These are phyloP conservation scores for Aspergillus intermedius DNA, from an alignment of 2,329 filamentous ascomycete species.

Conservation along the genomic window DNA sequence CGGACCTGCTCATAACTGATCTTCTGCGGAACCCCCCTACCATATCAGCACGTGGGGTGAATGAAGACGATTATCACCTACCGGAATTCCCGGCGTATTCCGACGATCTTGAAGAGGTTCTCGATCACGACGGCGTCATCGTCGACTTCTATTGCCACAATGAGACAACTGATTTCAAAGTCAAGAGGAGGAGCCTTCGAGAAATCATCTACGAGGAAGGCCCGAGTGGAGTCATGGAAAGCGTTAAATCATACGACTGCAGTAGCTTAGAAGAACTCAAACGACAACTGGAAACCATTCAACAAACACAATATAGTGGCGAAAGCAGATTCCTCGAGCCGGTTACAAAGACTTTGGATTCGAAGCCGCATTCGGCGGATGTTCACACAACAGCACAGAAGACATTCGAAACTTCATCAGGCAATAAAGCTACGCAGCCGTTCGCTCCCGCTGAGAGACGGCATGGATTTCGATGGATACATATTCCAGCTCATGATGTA, in stretches of 20 bases:
- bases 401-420: no score
- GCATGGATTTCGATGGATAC: constrained; percentile 5
- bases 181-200: neutral
- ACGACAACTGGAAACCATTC: neutral
- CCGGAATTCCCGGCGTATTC: neutral
- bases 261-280: neutral
- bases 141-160: neutral
- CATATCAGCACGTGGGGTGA: neutral
- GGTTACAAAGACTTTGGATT: no score
- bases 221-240: constrained; percentile 1
- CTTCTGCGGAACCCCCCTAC: constrained; percentile 3
- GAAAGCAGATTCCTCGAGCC: no score
- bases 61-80: neutral
- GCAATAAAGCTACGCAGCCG: no score
- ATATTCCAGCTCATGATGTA: constrained; percentile 3
- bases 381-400: no score
- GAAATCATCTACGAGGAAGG: constrained; percentile 3
- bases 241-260: neutral
- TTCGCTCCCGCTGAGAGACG: neutral
- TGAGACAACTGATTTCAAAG: neutral
- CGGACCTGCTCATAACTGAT: neutral
- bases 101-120: neutral
- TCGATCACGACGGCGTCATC: neutral
- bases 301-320: neutral
- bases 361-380: no score